Base-by-base conservation (phyloP, 2,329 filamentous ascomycete genomes). In the Rhynchosporium graminicola region DNA sequence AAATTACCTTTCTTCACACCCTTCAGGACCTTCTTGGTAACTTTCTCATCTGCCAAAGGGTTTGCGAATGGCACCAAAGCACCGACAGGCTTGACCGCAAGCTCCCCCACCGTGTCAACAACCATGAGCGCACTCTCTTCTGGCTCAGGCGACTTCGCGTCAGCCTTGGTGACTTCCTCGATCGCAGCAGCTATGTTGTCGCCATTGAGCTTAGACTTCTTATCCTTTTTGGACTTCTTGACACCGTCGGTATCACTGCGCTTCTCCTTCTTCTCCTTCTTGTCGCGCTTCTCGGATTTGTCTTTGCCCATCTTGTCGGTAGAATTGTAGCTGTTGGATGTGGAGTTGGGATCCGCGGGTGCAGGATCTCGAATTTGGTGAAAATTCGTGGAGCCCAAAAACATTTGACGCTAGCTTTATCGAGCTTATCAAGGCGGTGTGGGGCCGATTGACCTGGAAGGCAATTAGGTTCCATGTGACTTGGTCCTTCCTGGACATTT, bases 1-100 rank as follows among this genome's bases (percentile, higher is more conserved):
- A 42, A 68, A 68, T 20, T 69, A 77, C 83, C 83, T 74, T 86
- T 86, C 77, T 85, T 84, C 45, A 88, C 81, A 13, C 80, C 80
- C 77, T 88, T 88, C 59, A 89, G 77, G 55, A 91, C 83, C 74
- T 86, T 86, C 78, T 87, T 86, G 64, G 82, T 78, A 63, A 79
- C 83, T 83, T 96, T 95, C 66, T 91, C 91, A 67, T 92, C 87
- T 33, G 89, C 89, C 64, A 96, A 80, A 40, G 92, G 91, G 70
- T 89, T 83, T 62, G 93, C 92, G 74, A 97, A 95, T 36, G 92
- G 90, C 60, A 96, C 91, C 54, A 96, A 80, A 63, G 88, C 86
- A 70, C 82, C 80, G 60, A 82, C 78, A 58, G 78, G 75, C 63
- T 82, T 77, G 20, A 73, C 72, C 13, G 76, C 76, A 58, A 78